Evolutionary conservation across 495 filamentous ascomycete genomes (phyloP), one percentile per base, ranked within the genome.

Genomic region (Neurospora tetraspora): DNA sequence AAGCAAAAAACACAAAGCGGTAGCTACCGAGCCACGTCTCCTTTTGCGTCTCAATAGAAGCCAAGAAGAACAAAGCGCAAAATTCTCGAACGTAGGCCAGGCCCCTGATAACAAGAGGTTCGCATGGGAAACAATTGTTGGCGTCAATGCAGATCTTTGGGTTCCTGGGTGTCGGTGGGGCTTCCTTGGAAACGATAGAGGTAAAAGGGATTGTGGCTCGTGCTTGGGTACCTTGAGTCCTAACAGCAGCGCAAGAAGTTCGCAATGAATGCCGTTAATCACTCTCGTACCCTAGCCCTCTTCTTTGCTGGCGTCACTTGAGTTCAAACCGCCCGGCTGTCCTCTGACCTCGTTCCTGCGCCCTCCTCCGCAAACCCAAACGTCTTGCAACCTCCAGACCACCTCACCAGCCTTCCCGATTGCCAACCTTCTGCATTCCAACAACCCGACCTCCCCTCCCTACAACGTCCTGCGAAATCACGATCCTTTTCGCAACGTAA

Each of bases 301-400:
- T 61, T 61, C 53, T 65, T 34, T 65, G 53, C 53, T 74, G 70
- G 70, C 61, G 61, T 74, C 73, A 42, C 70, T 69, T 74, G 75
- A 34, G 53, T 34, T 34, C 53, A 65, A 65, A 14, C 53, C 53
- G 72, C 75, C 75, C n/a, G 69, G 70, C 36, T 75, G 61, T 73
- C 69, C 73, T 73, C 75, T 73, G 72, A 72, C 71, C 77, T 77
- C 73, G 72, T 73, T 74, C 75, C 72, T 77, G 74, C 71, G 73
- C 76, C 77, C 77, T 77, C 74, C 77, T 74, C 77, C 74, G 65
- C 72, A 78, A 79, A 53, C 20, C 20, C 45, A 34, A 78, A 75
- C 77, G 75, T 77, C 77, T 78, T 76, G 73, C 71, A 74, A 73
- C 73, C 53, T 65, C 27, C 27, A 65, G 53, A 65, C 53, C 71